Conservation (phyloP, 495 filamentous ascomycete species). For the Staphylotrichum longicolle region DNA sequence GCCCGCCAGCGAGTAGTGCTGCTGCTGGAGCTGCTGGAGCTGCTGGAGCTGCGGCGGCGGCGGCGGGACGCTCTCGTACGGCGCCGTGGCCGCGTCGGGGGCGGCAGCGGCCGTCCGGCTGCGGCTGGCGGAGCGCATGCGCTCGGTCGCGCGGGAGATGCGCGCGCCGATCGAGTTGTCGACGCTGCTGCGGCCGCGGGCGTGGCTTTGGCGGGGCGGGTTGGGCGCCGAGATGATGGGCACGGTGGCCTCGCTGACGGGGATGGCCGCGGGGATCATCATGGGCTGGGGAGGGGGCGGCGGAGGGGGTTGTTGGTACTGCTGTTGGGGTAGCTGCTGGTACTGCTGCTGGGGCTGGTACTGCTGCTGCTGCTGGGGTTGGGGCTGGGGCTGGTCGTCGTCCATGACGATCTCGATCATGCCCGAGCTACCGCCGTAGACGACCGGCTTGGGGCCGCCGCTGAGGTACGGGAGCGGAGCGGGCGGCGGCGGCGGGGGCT, state of each 20-base stretch:
- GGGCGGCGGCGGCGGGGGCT: conserved; percentile 64
- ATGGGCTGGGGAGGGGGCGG: conserved; percentile 26
- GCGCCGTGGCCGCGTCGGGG: conserved; percentile 27
- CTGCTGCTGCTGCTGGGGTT: conserved; percentile 25
- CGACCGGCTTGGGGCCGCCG: conserved; percentile 32
- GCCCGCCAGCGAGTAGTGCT: too few relatives aligned
- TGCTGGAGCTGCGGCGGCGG: conserved; percentile 10
- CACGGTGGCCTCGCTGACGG: conserved; percentile 28
- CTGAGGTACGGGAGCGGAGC: conserved; percentile 49
- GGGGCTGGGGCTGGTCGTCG: conserved; percentile 50
- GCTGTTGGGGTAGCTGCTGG: conserved; percentile 13
- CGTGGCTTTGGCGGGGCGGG: conserved; percentile 54
- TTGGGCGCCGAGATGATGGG: conserved; percentile 38
- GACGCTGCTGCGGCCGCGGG: conserved; percentile 62
- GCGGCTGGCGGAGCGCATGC: conserved; percentile 67
- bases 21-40: background rate
- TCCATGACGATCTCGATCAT: conserved; percentile 75
- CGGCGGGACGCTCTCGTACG: conserved; percentile 58
- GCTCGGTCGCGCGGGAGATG: conserved; percentile 63
- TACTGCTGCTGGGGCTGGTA: conserved; percentile 25
- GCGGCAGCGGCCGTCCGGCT: conserved; percentile 43
- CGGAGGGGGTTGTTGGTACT: conserved; percentile 14
- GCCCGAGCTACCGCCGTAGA: conserved; percentile 53
- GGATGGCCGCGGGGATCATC: conserved; percentile 15
- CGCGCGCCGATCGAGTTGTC: conserved; percentile 58